Evolutionary conservation across 129 eudicot species (phyloP).

Genomic region (Helichrysum umbraculigerum): DNA sequence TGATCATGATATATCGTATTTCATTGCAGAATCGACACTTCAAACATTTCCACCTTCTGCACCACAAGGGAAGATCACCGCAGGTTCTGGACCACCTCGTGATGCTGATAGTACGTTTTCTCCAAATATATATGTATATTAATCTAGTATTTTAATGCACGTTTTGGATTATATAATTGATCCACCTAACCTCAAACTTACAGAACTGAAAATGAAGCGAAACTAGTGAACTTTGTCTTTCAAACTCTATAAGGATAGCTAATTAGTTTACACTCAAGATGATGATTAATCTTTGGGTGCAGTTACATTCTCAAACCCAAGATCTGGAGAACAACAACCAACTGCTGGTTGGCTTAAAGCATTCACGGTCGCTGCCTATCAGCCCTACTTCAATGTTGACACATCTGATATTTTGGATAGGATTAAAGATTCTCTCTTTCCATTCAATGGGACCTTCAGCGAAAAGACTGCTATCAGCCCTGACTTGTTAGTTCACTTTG

Average conservation of each 20-base stretch:
- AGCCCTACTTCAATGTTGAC: constrained; percentile 11
- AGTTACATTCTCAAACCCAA: constrained; percentile 1
- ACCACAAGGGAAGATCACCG: constrained; percentile 70
- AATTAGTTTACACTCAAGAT: no score
- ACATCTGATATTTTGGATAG: constrained; percentile 12
- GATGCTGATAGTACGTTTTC: constrained; percentile 96
- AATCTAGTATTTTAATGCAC: no score
- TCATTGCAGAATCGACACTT: constrained; percentile 53
- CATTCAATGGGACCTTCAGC: neutral
- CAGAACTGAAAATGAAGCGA: no score
- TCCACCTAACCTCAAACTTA: no score
- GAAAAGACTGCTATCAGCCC: constrained; percentile 11
- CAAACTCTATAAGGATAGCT: no score
- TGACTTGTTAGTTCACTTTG: neutral
- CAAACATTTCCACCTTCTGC: constrained; percentile 82
- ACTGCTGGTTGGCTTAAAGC: neutral
- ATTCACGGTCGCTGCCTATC: neutral
- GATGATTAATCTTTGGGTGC: neutral
- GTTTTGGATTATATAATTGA: no score
- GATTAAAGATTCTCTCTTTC: constrained; percentile 12
- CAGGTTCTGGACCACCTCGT: constrained; percentile 63
- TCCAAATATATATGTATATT: no score
- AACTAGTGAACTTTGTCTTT: no score
- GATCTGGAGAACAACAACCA: neutral
- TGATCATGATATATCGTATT: neutral